Evolutionary conservation across 2,329 filamentous ascomycete species (phyloP).

Genomic region (Ilyonectria mors-panacis): DNA sequence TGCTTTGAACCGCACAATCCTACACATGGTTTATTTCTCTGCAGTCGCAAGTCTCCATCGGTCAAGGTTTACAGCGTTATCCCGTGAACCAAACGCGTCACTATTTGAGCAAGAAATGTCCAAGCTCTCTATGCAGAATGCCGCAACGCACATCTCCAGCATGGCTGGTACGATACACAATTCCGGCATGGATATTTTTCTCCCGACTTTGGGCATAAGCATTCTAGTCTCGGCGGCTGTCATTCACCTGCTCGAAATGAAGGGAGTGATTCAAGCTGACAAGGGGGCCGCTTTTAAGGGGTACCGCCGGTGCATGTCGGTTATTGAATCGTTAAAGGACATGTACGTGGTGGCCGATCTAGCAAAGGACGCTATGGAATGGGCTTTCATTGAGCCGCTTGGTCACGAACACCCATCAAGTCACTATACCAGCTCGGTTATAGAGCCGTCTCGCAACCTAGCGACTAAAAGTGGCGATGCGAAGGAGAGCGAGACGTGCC

Average conservation of each 20-base stretch:
- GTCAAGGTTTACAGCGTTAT: conserved; percentile 83
- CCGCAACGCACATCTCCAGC: conserved; percentile 85
- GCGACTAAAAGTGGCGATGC: neutral
- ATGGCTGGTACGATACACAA: conserved; percentile 83
- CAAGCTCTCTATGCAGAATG: conserved; percentile 84
- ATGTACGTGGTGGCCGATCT: conserved; percentile 31
- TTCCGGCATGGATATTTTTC: conserved; percentile 79
- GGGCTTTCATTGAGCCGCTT: conserved; percentile 9
- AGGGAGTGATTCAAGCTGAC: conserved; percentile 15
- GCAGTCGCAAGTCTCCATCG: conserved; percentile 92
- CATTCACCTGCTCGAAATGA: conserved; percentile 78
- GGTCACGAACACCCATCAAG: neutral
- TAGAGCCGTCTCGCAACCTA: neutral
- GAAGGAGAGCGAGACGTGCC: neutral
- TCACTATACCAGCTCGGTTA: neutral
- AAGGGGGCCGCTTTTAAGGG: conserved; percentile 13
- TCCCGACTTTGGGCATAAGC: conserved; percentile 90
- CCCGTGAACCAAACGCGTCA: conserved; percentile 64
- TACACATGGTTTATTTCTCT: conserved; percentile 94
- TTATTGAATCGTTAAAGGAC: conserved; percentile 22
- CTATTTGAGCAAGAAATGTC: conserved; percentile 84
- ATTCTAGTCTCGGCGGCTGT: conserved; percentile 92
- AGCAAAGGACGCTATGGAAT: conserved; percentile 27
- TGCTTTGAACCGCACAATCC: conserved; percentile 81
- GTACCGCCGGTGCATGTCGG: conserved; percentile 21